Percentiles rank a stretch among this genome's conserved stretches.
Evolutionary conservation across 352 stramenopile species (phyloP).

Genomic region (Hyphochytrium catenoides): DNA sequence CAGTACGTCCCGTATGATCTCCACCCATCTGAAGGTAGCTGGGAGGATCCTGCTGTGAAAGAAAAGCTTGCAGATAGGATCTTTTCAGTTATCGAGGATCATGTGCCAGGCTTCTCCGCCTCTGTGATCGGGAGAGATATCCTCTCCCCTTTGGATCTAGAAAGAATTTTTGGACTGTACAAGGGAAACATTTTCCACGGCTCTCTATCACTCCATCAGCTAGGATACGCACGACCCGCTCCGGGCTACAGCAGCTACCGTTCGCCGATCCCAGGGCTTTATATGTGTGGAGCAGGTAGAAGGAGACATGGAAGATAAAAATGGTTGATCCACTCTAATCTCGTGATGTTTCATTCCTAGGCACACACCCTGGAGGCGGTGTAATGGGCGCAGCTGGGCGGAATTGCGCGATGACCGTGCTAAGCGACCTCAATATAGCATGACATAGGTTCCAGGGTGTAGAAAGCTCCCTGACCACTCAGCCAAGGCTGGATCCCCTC

Average conservation of each 20-base stretch:
- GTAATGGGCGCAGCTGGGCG: constrained; percentile 66
- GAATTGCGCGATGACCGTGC: constrained; percentile 54
- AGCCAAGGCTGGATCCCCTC: no score
- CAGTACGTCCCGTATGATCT: constrained; percentile 68
- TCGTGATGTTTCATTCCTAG: no score
- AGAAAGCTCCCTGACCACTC: no score
- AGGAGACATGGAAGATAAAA: no score
- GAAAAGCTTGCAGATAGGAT: constrained; percentile 44
- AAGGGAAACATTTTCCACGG: constrained; percentile 71
- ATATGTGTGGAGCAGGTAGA: constrained; percentile 56
- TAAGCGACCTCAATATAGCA: no score
- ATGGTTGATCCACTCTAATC: no score
- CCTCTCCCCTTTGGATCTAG: constrained; percentile 60
- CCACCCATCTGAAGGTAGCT: constrained; percentile 39
- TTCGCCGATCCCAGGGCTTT: constrained; percentile 45
- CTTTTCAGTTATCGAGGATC: constrained; percentile 60
- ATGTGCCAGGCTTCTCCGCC: constrained; percentile 49
- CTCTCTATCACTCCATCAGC: constrained; percentile 63
- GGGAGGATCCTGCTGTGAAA: constrained; percentile 48
- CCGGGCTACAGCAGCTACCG: constrained; percentile 50
- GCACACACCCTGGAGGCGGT: constrained; percentile 60
- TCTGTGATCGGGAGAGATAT: constrained; percentile 61
- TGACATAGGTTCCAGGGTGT: no score
- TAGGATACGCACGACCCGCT: constrained; percentile 64
- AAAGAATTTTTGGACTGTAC: constrained; percentile 56